Conservation (phyloP, 805 yeast species). For the Cyberlindnera veronae region DNA sequence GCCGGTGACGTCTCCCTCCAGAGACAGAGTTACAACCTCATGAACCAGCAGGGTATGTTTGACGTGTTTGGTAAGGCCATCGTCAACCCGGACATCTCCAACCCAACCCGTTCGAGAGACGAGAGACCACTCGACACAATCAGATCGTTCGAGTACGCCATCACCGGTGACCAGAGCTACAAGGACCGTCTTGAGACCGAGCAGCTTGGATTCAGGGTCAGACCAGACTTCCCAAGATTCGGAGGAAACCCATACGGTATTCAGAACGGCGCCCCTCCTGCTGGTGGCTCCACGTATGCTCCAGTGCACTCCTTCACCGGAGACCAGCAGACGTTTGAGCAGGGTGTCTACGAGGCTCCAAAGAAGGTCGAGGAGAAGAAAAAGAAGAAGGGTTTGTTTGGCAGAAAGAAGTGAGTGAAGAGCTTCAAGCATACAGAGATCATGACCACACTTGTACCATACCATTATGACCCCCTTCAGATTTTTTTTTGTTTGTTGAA, state of each 20-base stretch:
- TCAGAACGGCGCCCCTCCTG: constrained; percentile 3
- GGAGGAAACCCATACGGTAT: constrained; percentile 35
- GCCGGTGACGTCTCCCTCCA: constrained; percentile 16
- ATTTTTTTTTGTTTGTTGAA: background rate
- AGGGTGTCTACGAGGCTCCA: constrained; percentile 60
- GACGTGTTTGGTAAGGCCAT: constrained; percentile 90
- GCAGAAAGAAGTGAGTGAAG: constrained; percentile 57
- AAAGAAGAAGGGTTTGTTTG: constrained; percentile 80
- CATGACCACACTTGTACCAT: background rate
- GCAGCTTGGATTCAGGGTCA: constrained; percentile 79
- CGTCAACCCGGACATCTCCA: constrained; percentile 76
- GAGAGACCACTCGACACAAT: constrained; percentile 98
- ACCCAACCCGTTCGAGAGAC: constrained; percentile 89
- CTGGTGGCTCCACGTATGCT: constrained; percentile 1
- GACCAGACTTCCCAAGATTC: constrained; percentile 66
- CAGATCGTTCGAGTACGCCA: constrained; percentile 88
- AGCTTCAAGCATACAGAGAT: too few species aligned
- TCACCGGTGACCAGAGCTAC: constrained; percentile 81
- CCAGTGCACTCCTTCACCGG: constrained; percentile 29
- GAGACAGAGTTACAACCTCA: constrained; percentile 30
- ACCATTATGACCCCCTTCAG: background rate
- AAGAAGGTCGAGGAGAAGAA: constrained; percentile 47
- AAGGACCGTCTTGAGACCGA: constrained; percentile 79
- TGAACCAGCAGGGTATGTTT: constrained; percentile 52
- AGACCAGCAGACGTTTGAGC: constrained; percentile 53